Evolutionary conservation across 148 eudicot species (phyloP), one percentile per base, ranked within the genome.

Genomic region (Rhododendron vialii): DNA sequence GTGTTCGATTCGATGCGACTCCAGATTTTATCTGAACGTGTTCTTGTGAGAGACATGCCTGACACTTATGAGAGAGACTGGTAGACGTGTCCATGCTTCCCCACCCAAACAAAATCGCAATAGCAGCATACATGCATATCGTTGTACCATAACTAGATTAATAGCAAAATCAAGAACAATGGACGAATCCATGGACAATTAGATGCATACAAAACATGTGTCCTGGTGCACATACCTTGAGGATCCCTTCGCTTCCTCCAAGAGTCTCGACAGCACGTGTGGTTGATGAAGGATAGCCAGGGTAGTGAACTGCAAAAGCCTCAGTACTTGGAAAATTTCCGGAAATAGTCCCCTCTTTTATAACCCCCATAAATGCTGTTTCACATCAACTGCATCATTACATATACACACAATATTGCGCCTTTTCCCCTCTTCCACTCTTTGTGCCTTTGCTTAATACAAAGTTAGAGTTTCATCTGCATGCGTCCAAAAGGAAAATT

Each of bases 221-320:
- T n/a, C 2, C 1, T 45, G 35, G 55, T 6, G 14, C 82, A 92
- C 17, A n/a, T 85, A 96, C 99, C 98, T 95, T 95, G 82, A 88
- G 89, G 89, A 96, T 92, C 38, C 89, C 92, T 48, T 95, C 89
- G 77, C 59, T 78, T 53, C 99, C 99, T 33, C 99, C 99, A 53
- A 96, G 95, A 75, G 98, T 94, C 86, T 94, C 93, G 50, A 97
- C 69, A 36, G 99, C 99, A 17, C 96, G 95, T 0, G 92, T 84
- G 81, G 83, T 90, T 6, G 98, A 93, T 43, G 98, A 95, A 88
- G 99, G 96, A 82, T 97, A 97, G 28, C 94, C 98, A 74, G 99
- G 98, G 85, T 97, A 95, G 86, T 94, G 92, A 91, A 97, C 93
- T 22, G 93, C 95, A 89, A 97, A 95, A 69, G 83, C 86, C 79